Evolutionary conservation across 306 rosid genomes (phyloP).

Genomic region (Glycine latifolia): DNA sequence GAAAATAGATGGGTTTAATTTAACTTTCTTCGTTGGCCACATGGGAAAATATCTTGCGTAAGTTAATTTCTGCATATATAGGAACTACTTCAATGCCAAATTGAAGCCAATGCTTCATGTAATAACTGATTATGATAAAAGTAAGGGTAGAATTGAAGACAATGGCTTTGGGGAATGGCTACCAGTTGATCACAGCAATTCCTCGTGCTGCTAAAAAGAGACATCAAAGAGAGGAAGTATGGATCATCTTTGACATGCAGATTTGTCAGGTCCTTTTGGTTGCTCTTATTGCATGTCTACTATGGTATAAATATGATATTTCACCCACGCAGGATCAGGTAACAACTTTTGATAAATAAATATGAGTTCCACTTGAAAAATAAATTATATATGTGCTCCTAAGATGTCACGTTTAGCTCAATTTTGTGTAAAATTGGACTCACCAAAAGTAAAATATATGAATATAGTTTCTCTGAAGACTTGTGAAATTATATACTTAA

Average conservation of each 20-base stretch:
- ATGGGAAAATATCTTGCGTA: not conserved
- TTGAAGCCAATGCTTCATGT: slow-evolving; percentile 45
- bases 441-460: not conserved
- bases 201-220: slow-evolving; percentile 58
- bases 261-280: slow-evolving; percentile 49
- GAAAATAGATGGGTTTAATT: not conserved
- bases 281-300: slow-evolving; percentile 54
- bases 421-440: too few species aligned
- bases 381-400: not conserved
- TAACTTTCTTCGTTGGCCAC: not conserved
- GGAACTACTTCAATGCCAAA: slow-evolving; percentile 34
- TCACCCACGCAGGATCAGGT: slow-evolving; percentile 52
- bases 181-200: slow-evolving; percentile 69
- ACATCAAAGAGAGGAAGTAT: slow-evolving; percentile 60
- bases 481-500: not conserved
- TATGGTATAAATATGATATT: slow-evolving; percentile 61
- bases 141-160: slow-evolving; percentile 38
- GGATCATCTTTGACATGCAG: slow-evolving; percentile 53
- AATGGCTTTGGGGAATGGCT: slow-evolving; percentile 52
- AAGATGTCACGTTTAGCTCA: not conserved
- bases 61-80: slow-evolving; percentile 50
- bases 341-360: not conserved
- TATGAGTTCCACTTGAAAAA: not conserved
- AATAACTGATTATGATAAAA: not conserved
- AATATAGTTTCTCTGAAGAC: not conserved